Conservation (phyloP, 345 rosid species). For the Laguncularia racemosa region DNA sequence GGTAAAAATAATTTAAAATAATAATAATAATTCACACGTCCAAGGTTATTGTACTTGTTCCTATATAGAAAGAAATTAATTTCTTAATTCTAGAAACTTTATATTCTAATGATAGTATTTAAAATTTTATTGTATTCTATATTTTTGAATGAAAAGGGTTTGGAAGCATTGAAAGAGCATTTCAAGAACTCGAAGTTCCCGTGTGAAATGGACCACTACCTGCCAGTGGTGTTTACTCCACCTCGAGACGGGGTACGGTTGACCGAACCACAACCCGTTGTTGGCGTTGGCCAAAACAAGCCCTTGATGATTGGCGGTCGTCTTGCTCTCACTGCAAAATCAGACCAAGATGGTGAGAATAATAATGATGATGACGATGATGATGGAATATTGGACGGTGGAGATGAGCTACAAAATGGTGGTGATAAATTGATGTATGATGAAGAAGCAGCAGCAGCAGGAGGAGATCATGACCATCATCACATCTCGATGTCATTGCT, state of each 20-base stretch:
- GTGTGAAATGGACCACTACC: slow-evolving; percentile 51
- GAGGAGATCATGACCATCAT: not conserved
- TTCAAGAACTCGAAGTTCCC: slow-evolving; percentile 80
- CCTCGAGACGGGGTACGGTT: slow-evolving; percentile 67
- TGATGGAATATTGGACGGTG: not conserved
- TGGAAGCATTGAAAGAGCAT: slow-evolving; percentile 72
- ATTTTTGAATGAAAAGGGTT: slow-evolving; percentile 37
- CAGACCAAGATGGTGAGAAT: not conserved
- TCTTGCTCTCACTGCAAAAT: not conserved
- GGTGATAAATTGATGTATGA: not conserved
- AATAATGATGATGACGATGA: not conserved
- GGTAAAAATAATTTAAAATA: slow-evolving; percentile 30
- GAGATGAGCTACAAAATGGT: not conserved
- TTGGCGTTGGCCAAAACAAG: slow-evolving; percentile 15
- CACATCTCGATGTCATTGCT: too few relatives aligned
- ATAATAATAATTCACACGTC: not conserved
- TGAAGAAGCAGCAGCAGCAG: not conserved
- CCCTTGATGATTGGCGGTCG: not conserved
- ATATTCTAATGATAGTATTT: not conserved
- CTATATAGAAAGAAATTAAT: not conserved
- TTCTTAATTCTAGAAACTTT: not conserved
- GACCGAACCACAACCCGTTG: slow-evolving; percentile 45
- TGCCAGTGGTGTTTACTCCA: slow-evolving; percentile 79
- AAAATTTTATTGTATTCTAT: not conserved
- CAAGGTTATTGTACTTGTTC: not conserved